phyloP scores from a whole-genome alignment of 2,329 filamentous ascomycete genomes.

The Colletotrichum cereale region DNA sequence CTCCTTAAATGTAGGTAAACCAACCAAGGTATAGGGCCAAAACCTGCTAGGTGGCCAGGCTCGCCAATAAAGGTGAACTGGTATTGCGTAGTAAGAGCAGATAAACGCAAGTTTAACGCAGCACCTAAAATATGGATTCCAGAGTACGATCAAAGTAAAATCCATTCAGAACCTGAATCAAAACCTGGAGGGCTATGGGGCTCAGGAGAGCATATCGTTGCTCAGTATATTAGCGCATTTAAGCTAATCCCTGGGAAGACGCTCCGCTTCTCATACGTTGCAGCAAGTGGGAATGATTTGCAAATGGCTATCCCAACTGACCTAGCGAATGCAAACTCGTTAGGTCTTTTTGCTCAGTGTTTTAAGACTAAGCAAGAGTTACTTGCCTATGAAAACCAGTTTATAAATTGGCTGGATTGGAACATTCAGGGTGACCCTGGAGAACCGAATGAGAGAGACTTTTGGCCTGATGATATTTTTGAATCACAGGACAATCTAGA shows the following conservation, averaged over 20 bases:
- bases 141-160: neutral
- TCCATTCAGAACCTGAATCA: neutral
- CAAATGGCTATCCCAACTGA: neutral
- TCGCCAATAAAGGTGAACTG: neutral
- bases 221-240: neutral
- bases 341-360: neutral
- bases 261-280: neutral
- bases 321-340: neutral
- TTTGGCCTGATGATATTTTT: too few species aligned
- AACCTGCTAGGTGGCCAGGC: neutral
- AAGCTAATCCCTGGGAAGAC: neutral
- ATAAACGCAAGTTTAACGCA: neutral
- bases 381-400: neutral
- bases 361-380: neutral
- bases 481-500: too few species aligned
- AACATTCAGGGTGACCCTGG: neutral
- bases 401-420: neutral
- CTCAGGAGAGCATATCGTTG: neutral
- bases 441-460: too few species aligned
- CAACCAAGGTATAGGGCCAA: neutral
- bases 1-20: neutral
- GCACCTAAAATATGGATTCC: neutral
- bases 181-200: neutral
- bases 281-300: neutral
- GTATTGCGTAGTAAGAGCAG: neutral